Base-by-base conservation (phyloP, 2,329 filamentous ascomycete species). In the Scopulariopsis brevicaulis region DNA sequence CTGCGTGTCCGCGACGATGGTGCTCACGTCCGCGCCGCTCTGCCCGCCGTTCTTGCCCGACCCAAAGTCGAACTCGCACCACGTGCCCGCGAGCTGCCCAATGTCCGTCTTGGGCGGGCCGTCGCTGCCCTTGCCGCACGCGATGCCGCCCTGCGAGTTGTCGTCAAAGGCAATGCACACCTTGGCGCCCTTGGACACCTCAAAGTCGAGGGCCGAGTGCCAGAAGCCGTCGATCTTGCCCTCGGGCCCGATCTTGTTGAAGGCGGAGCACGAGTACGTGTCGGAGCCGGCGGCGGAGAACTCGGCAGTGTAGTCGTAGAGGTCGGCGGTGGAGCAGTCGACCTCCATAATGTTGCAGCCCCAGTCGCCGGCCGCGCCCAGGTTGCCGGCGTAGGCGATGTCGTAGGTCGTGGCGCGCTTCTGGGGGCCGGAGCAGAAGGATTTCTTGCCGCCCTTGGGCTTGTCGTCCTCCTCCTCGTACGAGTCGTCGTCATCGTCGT, bases 331-430 rank as follows among this genome's bases (percentile, higher is more conserved):
- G 54, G 62, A 60, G 59, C 63, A 64, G 62, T 69, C 63, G 59
- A 81, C 66, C 35, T 71, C 61, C 74, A 77, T 75, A 55, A 80
- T 68, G 75, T 81, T 81, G 76, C 77, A 79, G 65, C 77, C 77
- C 66, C 73, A 80, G 60, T 68, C n/a, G 58, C 61, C 64, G 10
- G 59, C 1, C 55, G 65, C 64, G 59, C 78, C 78, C 15, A 67
- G 67, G 71, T 81, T 81, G 63, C 78, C 78, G 4, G 62, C 64
- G 68, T 76, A 76, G 58, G 69, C 68, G 62, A 81, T 77, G 62
- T 81, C 65, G 58, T 68, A 70, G 46, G 63, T 18, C 58, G 77
- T 76, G 63, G 79, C 71, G 62, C 77, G 74, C 74, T 81, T 78
- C 60, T 59, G 59, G 60, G 60, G 40, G 40, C 66, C 67, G 0